phyloP scores from a whole-genome alignment of 495 filamentous ascomycete genomes.

The Aspergillus avenaceus region DNA sequence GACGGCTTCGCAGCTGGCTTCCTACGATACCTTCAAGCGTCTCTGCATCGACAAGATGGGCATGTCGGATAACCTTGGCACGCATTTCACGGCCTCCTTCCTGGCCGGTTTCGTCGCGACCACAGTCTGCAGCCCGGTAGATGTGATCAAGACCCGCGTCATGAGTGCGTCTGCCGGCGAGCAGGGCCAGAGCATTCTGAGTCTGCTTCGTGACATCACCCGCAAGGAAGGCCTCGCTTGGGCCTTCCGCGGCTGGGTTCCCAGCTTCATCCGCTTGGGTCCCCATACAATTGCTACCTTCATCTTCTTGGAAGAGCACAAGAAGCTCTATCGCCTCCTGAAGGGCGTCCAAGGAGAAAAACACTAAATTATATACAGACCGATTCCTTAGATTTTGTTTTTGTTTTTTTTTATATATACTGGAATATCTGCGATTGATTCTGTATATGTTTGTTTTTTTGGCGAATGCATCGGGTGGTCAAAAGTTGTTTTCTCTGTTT shows the following conservation, averaged over 20 bases:
- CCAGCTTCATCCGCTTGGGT: constrained; percentile 88
- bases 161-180: constrained; percentile 68
- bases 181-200: constrained; percentile 54
- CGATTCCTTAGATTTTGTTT: constrained; percentile 11
- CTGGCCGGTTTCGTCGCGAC: constrained; percentile 91
- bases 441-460: constrained; percentile 8
- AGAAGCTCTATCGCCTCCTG: constrained; percentile 48
- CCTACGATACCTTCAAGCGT: constrained; percentile 88
- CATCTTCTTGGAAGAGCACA: constrained; percentile 82
- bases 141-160: constrained; percentile 94
- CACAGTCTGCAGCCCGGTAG: constrained; percentile 90
- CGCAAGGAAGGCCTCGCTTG: constrained; percentile 75
- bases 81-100: constrained; percentile 84
- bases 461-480: constrained; percentile 14
- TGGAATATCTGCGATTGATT: constrained; percentile 8
- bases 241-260: constrained; percentile 98
- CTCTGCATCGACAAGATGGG: constrained; percentile 61
- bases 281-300: constrained; percentile 95
- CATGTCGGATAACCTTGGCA: constrained; percentile 71
- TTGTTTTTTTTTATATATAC: constrained; percentile 3
- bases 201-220: constrained; percentile 63
- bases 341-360: constrained; percentile 31
- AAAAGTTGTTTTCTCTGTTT: constrained; percentile 14
- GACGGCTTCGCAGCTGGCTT: constrained; percentile 86
- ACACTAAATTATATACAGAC: constrained; percentile 10